Conservation (phyloP, 768 basidiomycete species). For the Daedalea quercina region DNA sequence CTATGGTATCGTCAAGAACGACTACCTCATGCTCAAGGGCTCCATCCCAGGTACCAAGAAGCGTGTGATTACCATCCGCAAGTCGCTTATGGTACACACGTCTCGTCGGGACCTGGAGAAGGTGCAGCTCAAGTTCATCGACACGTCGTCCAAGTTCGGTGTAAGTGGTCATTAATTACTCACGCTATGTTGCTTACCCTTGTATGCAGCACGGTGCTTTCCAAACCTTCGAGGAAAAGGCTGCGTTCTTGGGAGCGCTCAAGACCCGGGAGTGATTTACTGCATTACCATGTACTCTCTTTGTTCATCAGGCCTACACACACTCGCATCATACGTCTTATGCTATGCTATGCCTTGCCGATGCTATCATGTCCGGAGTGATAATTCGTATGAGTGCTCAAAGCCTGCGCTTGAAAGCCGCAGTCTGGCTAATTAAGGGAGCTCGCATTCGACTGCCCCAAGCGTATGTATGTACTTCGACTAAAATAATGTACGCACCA, state of each 20-base stretch:
- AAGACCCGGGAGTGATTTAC: conserved; percentile 64
- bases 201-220: conserved; percentile 78
- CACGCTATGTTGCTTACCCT: not conserved
- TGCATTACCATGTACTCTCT: conserved; percentile 29
- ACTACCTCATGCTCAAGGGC: conserved; percentile 96
- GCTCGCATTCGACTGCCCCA: too few species aligned
- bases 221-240: conserved; percentile 97
- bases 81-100: conserved; percentile 95
- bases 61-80: conserved; percentile 95
- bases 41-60: conserved; percentile 95
- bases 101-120: conserved; percentile 96
- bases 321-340: conserved; percentile 27
- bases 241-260: conserved; percentile 88
- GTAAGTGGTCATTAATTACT: conserved; percentile 38
- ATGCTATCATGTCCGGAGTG: conserved; percentile 17
- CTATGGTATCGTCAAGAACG: conserved; percentile 98
- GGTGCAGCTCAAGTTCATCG: conserved; percentile 97
- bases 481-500: too few species aligned
- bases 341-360: conserved; percentile 34
- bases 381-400: not conserved
- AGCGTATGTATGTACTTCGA: too few species aligned
- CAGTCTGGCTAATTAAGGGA: too few species aligned
- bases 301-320: conserved; percentile 31
- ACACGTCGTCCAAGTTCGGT: conserved; percentile 96
- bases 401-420: too few species aligned